A percentile compares a stretch with the other conserved stretches of the same genome.
These are phyloP conservation scores for Irpex sp. DNA, from an alignment of 1,284 basidiomycete species.

Conservation along the genomic window DNA sequence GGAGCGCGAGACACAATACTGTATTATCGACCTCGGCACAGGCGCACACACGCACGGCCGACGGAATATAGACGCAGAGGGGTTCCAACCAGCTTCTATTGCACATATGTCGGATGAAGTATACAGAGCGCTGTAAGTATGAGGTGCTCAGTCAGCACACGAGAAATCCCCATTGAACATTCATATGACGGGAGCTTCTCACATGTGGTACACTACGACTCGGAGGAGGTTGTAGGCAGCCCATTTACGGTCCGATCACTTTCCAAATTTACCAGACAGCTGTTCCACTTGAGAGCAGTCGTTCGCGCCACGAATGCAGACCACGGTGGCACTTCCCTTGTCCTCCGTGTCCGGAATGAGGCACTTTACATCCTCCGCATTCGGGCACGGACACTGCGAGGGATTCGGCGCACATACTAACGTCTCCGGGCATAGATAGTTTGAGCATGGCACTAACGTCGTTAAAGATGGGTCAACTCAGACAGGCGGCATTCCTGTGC, in stretches of 20 bases:
- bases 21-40: neutral
- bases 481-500: neutral
- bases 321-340: constrained; percentile 31
- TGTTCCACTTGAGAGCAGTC: constrained; percentile 34
- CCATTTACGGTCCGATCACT: constrained; percentile 9
- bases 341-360: constrained; percentile 35
- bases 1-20: neutral
- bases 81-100: neutral
- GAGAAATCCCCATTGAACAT: neutral
- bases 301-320: constrained; percentile 35
- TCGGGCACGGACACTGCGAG: constrained; percentile 40
- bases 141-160: neutral
- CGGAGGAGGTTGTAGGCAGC: neutral
- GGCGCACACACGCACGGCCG: neutral
- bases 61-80: neutral
- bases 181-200: neutral
- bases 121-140: neutral
- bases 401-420: constrained; percentile 36
- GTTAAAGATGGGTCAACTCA: neutral
- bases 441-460: constrained; percentile 31
- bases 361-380: constrained; percentile 40
- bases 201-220: neutral
- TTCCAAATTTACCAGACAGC: constrained; percentile 28
- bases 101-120: neutral
- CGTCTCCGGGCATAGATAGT: constrained; percentile 38